These are phyloP conservation scores for Erodium trifolium DNA, from an alignment of 441 rosid species.

Conservation along the genomic window DNA sequence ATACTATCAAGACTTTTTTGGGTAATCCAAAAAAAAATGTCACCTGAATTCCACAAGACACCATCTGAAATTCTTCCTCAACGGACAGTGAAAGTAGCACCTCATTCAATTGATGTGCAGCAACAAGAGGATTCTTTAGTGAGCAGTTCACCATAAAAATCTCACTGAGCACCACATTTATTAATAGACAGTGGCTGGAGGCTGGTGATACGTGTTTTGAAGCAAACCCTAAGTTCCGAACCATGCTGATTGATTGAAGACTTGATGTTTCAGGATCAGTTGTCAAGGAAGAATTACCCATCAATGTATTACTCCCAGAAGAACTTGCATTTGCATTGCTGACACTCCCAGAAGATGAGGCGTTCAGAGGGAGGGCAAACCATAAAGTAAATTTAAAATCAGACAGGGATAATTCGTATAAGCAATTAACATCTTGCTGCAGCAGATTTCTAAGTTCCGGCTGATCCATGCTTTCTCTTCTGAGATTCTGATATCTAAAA, in stretches of 20 bases:
- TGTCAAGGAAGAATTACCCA: slow-evolving; percentile 26
- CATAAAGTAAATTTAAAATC: slow-evolving; percentile 40
- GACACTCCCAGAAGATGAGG: slow-evolving; percentile 26
- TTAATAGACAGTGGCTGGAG: slow-evolving; percentile 38
- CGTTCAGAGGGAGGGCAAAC: slow-evolving; percentile 35
- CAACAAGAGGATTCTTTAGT: slow-evolving; percentile 41
- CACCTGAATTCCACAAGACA: slow-evolving; percentile 65
- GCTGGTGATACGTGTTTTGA: slow-evolving; percentile 28
- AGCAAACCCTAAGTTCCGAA: slow-evolving; percentile 34
- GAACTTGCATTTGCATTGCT: slow-evolving; percentile 28
- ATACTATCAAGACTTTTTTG: slow-evolving; percentile 5
- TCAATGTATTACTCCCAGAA: slow-evolving; percentile 19
- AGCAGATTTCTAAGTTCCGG: slow-evolving; percentile 31
- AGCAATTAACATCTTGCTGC: slow-evolving; percentile 44
- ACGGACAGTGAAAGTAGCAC: slow-evolving; percentile 51
- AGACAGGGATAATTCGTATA: slow-evolving; percentile 58
- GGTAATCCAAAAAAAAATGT: slow-evolving; percentile 19
- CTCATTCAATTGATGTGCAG: slow-evolving; percentile 46
- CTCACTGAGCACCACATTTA: slow-evolving; percentile 39
- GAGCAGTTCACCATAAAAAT: slow-evolving; percentile 47
- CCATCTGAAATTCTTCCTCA: slow-evolving; percentile 44
- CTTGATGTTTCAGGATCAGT: slow-evolving; percentile 25
- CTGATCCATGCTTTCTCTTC: slow-evolving; percentile 39
- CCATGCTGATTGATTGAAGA: slow-evolving; percentile 25
- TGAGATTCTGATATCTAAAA: slow-evolving; percentile 40